Evolutionary conservation across 208 protist species (phyloP).

Genomic region (Crithidia sp.): DNA sequence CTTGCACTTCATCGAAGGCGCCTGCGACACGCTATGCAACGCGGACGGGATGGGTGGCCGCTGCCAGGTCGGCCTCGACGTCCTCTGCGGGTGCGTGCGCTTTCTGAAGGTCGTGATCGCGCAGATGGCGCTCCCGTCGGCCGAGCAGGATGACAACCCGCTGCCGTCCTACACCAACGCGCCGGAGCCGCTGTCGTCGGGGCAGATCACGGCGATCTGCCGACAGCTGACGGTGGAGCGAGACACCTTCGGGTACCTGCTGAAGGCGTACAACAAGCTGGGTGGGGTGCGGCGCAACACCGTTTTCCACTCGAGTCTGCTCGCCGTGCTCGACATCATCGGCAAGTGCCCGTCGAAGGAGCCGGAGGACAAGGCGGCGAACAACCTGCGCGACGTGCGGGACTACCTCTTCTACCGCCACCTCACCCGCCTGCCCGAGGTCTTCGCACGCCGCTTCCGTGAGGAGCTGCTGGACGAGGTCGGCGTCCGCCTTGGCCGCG

Average conservation of each 20-base stretch:
- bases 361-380: slow-evolving; percentile 29
- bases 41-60: slow-evolving; percentile 14
- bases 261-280: slow-evolving; percentile 59
- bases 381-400: slow-evolving; percentile 60
- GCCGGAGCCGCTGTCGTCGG: slow-evolving; percentile 39
- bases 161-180: slow-evolving; percentile 35
- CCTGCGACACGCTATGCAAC: slow-evolving; percentile 41
- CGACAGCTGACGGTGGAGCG: slow-evolving; percentile 68
- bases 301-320: slow-evolving; percentile 73
- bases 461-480: slow-evolving; percentile 55
- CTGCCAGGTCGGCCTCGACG: slow-evolving; percentile 51
- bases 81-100: slow-evolving; percentile 59
- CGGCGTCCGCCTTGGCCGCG: slow-evolving; percentile 47
- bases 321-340: slow-evolving; percentile 56
- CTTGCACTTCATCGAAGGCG: slow-evolving; percentile 59
- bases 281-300: slow-evolving; percentile 57
- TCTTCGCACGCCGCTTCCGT: slow-evolving; percentile 47
- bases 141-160: slow-evolving; percentile 36
- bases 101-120: slow-evolving; percentile 59
- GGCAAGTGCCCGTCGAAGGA: slow-evolving; percentile 22
- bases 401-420: slow-evolving; percentile 70
- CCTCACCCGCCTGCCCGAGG: slow-evolving; percentile 40
- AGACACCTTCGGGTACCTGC: slow-evolving; percentile 59
- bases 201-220: slow-evolving; percentile 46
- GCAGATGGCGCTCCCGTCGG: slow-evolving; percentile 21